phyloP scores from a whole-genome alignment of 768 basidiomycete genomes.

The Chlorophyllum brunneum region DNA sequence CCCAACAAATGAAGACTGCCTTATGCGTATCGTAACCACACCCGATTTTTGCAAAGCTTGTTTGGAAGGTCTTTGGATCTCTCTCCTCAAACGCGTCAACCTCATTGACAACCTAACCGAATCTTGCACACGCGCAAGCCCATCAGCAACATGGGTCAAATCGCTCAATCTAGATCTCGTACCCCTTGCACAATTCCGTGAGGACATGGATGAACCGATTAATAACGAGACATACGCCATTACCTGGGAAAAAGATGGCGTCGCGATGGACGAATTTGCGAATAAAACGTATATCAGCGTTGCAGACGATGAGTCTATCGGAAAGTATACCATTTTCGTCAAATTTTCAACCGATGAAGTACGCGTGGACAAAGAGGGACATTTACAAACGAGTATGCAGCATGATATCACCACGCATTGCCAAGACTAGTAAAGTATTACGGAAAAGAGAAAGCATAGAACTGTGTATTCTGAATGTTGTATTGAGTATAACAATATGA shows the following conservation, averaged over 20 bases:
- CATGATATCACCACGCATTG: conserved; percentile 20
- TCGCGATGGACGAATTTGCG: conserved; percentile 36
- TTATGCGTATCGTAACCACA: conserved; percentile 70
- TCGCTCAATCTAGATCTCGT: conserved; percentile 48
- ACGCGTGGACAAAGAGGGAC: conserved; percentile 35
- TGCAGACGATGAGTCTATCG: conserved; percentile 29
- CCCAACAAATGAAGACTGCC: conserved; percentile 81
- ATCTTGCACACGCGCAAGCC: conserved; percentile 26
- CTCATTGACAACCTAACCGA: conserved; percentile 55
- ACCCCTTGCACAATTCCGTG: conserved; percentile 57
- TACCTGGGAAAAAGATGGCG: conserved; percentile 50
- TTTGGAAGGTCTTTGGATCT: conserved; percentile 68
- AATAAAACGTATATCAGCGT: conserved; percentile 50
- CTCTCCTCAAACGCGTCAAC: conserved; percentile 52
- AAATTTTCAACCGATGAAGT: conserved; percentile 56
- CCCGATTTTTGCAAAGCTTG: conserved; percentile 77
- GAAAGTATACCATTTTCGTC: conserved; percentile 44
- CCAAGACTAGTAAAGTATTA: not conserved
- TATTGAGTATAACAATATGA: too few species aligned
- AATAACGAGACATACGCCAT: conserved; percentile 44
- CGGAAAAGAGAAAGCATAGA: not conserved
- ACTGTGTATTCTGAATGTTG: too few species aligned
- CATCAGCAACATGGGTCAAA: conserved; percentile 20
- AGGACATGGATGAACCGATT: conserved; percentile 13
- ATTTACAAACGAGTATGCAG: conserved; percentile 17